Base-by-base conservation (phyloP, 2,329 filamentous ascomycete species). In the Rhynchosporium secalis region DNA sequence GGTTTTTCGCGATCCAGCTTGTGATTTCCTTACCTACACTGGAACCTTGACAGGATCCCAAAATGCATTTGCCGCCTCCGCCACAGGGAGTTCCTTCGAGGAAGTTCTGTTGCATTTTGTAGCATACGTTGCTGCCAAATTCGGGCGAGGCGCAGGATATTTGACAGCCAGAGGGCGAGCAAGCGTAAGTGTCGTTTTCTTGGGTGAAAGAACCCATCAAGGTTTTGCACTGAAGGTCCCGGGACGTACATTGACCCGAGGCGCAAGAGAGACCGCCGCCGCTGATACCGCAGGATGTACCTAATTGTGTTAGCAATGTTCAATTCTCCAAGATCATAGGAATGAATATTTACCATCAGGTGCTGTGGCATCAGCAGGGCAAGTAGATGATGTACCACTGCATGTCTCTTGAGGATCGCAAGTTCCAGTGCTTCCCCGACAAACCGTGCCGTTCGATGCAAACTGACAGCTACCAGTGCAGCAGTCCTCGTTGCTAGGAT, bases 181-280 rank as follows among this genome's bases (percentile, higher is more conserved):
- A 99, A 9, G 93, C 88, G 70, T 86, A 86, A 1, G 92, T 96
- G 71, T 91, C 85, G 77, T 92, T 94, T 73, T 83, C 84, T 61
- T 84, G 81, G 0, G 87, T 88, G 65, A 89, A 84, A 33, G 83
- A 85, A 41, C 92, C 92, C 81, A 96, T 90, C 54, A 96, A 81
- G 10, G 86, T 89, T 75, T 88, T 87, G 79, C 95, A 99, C 78
- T 99, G 95, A 72, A 88, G 83, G 75, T 97, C 87, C 66, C 95
- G 88, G 58, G 90, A 95, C 3, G 95, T 99, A 76, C 95, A 99
- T 76, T 98, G 94, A 12, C 95, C 95, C 51, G 90, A 93, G 36
- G 95, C 92, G 74, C 95, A 99, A 38, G 84, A 78, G 38, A 98
- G 82, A 12, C 46, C 54, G 10, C 26, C 12, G 28, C 54, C 41